These are phyloP conservation scores for Mycena amicta DNA, from an alignment of 768 basidiomycete species.

Conservation along the genomic window DNA sequence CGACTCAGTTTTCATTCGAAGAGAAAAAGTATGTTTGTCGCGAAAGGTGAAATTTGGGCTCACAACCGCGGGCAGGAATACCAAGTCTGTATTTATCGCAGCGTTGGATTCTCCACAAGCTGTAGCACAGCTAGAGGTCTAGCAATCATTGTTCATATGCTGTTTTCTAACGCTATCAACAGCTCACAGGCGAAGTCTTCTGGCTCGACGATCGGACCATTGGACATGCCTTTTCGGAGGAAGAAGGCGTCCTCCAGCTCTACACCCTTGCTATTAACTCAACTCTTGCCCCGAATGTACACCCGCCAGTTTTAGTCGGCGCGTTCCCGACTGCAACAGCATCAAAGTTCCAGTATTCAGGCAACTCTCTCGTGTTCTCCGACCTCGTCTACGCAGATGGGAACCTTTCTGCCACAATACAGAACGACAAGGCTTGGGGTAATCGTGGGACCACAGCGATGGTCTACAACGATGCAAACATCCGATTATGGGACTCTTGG, in stretches of 20 bases:
- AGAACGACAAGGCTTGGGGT: conserved; percentile 72
- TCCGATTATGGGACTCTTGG: conserved; percentile 70
- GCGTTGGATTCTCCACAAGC: conserved; percentile 61
- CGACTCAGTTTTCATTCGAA: conserved; percentile 70
- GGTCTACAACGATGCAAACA: conserved; percentile 66
- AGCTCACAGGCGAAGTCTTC: conserved; percentile 68
- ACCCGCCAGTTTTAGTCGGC: conserved; percentile 53
- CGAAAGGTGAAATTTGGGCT: neutral
- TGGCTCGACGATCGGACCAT: conserved; percentile 77
- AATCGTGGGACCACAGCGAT: conserved; percentile 71
- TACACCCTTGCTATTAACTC: conserved; percentile 58
- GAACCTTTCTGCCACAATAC: conserved; percentile 64
- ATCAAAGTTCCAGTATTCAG: conserved; percentile 69
- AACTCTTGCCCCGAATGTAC: conserved; percentile 30
- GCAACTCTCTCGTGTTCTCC: conserved; percentile 78
- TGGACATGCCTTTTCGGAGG: conserved; percentile 60
- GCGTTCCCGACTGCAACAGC: conserved; percentile 69
- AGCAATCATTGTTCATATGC: neutral
- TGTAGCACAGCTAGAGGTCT: conserved; percentile 41
- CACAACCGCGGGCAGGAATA: conserved; percentile 56
- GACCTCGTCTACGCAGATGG: conserved; percentile 80
- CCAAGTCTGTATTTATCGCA: conserved; percentile 66
- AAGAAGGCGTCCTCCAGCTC: conserved; percentile 55
- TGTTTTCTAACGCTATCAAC: conserved; percentile 38
- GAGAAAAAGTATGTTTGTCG: conserved; percentile 63